phyloP scores from a whole-genome alignment of 2,329 filamentous ascomycete species.

The Talaromyces funiculosus region DNA sequence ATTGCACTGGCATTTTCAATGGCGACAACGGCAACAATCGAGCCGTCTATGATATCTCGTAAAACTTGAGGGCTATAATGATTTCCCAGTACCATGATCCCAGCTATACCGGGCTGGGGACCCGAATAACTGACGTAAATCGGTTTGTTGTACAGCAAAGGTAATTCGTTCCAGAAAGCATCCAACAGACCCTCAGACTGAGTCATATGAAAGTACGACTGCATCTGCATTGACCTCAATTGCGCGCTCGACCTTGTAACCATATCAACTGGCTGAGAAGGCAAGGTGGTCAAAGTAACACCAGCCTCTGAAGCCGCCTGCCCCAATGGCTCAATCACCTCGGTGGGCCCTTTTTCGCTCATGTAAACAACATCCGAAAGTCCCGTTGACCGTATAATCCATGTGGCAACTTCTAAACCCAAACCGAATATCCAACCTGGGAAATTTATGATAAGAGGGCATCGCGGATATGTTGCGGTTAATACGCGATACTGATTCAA shows the following conservation, averaged over 20 bases:
- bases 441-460: slow-evolving; percentile 53
- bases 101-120: slow-evolving; percentile 41
- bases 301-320: slow-evolving; percentile 32
- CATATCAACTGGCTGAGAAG: slow-evolving; percentile 41
- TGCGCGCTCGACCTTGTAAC: slow-evolving; percentile 47
- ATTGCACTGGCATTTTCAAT: slow-evolving; percentile 39
- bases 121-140: slow-evolving; percentile 48
- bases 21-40: slow-evolving; percentile 49
- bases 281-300: slow-evolving; percentile 41
- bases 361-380: slow-evolving; percentile 52
- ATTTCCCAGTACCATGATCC: slow-evolving; percentile 49
- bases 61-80: slow-evolving; percentile 45
- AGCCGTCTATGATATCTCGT: slow-evolving; percentile 48
- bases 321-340: slow-evolving; percentile 39
- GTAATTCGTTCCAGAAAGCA: slow-evolving; percentile 41
- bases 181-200: slow-evolving; percentile 23
- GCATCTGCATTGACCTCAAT: slow-evolving; percentile 53
- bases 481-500: slow-evolving; percentile 44
- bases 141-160: slow-evolving; percentile 43
- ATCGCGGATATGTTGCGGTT: slow-evolving; percentile 35
- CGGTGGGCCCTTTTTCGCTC: slow-evolving; percentile 43
- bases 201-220: slow-evolving; percentile 55
- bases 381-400: slow-evolving; percentile 42
- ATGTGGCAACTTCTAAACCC: slow-evolving; percentile 45
- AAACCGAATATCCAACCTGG: slow-evolving; percentile 52